phyloP scores from a whole-genome alignment of 2,329 filamentous ascomycete genomes.

The Diplodia corticola region DNA sequence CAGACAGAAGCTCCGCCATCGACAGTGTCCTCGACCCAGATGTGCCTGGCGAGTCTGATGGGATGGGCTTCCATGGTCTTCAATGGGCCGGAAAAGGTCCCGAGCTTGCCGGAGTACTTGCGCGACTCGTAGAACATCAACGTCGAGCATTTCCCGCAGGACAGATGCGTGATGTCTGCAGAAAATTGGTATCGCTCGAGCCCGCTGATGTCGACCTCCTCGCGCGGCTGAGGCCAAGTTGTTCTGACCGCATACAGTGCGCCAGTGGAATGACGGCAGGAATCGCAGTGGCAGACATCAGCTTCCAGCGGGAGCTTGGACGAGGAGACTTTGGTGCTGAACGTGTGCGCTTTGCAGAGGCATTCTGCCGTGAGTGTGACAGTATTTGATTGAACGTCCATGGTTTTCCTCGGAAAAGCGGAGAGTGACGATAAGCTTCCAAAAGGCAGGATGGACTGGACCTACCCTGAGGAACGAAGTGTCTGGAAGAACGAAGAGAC shows the following conservation, averaged over 20 bases:
- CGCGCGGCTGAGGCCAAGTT: slow-evolving; percentile 41
- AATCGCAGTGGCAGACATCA: slow-evolving; percentile 52
- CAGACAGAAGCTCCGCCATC: slow-evolving; percentile 56
- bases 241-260: slow-evolving; percentile 42
- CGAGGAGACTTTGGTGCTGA: slow-evolving; percentile 37
- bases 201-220: slow-evolving; percentile 33
- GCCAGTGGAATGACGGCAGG: slow-evolving; percentile 51
- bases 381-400: slow-evolving; percentile 14
- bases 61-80: slow-evolving; percentile 35
- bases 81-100: slow-evolving; percentile 45
- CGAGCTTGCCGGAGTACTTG: slow-evolving; percentile 28
- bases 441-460: too few relatives aligned
- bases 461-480: too few relatives aligned
- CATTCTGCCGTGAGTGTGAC: slow-evolving; percentile 44
- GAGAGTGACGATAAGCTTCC: not conserved
- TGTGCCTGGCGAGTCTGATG: slow-evolving; percentile 38
- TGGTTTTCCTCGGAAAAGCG: too few relatives aligned
- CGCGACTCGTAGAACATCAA: slow-evolving; percentile 45
- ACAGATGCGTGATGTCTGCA: slow-evolving; percentile 37
- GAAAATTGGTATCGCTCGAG: slow-evolving; percentile 45
- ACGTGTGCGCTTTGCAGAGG: slow-evolving; percentile 48
- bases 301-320: slow-evolving; percentile 46
- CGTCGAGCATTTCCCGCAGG: slow-evolving; percentile 48
- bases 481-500: too few relatives aligned
- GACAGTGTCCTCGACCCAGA: slow-evolving; percentile 52